A percentile compares a stretch with the other conserved stretches of the same genome.
Evolutionary conservation across 495 filamentous ascomycete species (phyloP).

Genomic region (Thozetella sp.): DNA sequence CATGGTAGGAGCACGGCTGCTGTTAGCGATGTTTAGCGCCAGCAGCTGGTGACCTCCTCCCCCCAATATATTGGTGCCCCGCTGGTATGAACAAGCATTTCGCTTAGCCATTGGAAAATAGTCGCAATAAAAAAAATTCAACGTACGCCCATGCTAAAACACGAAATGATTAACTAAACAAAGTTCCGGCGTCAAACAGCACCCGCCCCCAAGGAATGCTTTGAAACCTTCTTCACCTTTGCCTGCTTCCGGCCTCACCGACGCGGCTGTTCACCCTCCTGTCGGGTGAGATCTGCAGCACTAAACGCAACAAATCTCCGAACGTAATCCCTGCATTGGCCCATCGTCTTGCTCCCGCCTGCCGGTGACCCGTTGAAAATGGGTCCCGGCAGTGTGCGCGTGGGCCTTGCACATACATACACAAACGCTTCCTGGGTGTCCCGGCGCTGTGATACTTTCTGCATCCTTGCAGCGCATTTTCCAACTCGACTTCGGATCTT

Average conservation of each 20-base stretch:
- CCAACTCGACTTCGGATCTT: neutral
- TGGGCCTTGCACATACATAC: neutral
- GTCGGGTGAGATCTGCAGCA: neutral
- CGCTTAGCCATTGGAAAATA: too few species aligned
- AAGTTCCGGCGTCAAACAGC: neutral
- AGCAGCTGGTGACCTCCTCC: too few species aligned
- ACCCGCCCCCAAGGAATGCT: too few species aligned
- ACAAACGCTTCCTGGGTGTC: neutral
- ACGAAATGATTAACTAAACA: too few species aligned
- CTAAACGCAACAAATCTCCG: slow-evolving; percentile 4
- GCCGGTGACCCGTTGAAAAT: neutral
- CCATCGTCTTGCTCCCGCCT: neutral
- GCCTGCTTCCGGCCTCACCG: neutral
- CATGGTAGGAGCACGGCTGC: too few species aligned
- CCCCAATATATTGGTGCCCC: too few species aligned
- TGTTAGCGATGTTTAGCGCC: too few species aligned
- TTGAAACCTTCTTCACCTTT: too few species aligned
- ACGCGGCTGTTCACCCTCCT: neutral
- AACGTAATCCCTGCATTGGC: neutral
- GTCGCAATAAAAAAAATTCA: too few species aligned
- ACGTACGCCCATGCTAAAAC: too few species aligned
- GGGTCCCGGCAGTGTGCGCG: too few species aligned
- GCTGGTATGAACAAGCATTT: too few species aligned
- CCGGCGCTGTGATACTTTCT: neutral
- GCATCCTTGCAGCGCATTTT: neutral